Evolutionary conservation across 306 rosid genomes (phyloP), one percentile per base, ranked within the genome.

Genomic region (Abrus precatorius): DNA sequence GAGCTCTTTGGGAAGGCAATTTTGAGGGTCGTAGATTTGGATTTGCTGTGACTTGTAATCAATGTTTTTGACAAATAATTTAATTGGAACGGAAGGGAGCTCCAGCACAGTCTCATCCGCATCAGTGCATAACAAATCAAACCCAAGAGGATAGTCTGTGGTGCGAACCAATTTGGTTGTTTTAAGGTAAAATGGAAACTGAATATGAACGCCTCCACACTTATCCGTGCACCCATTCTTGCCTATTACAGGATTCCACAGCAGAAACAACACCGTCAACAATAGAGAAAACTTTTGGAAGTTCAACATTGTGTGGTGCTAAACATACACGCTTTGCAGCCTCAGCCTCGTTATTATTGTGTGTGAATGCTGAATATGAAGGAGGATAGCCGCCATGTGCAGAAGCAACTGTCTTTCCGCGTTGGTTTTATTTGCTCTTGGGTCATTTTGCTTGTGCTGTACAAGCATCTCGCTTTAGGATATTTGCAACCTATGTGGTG

Each of bases 131-230:
- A 63, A 67, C 50, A 86, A 38, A 13, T 30, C 60, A 30, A 83
- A 83, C 9, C 78, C 82, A 11, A 27, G 32, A 41, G 40, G 62
- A 47, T 69, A 9, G 33, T 2, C 14, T 20, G 49, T 10, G 2
- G 74, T 57, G 6, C 67, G 50, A 57, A 28, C 74, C 12, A 36
- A 20, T 1, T 55, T 27, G 53, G 7, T 36, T 2, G 56, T 67
- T 75, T 12, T 82, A 44, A 82, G 71, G 43, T 82, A 9, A 75
- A 82, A 82, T 7, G 85, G 85, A 38, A 75, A 82, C 2, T 67
- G 77, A 57, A 85, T 81, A 3, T 27, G 66, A 9, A 80, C 55
- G 20, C 50, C 4, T 40, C 88, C 81, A 57, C 88, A 80, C 41
- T 78, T 81, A 12, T 85, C 68, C 3, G 12, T 27, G 80, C 77